A percentile compares a stretch with the other conserved stretches of the same genome.
phyloP scores from a whole-genome alignment of 2,329 filamentous ascomycete genomes.

The Neocatenulostroma microsporum region DNA sequence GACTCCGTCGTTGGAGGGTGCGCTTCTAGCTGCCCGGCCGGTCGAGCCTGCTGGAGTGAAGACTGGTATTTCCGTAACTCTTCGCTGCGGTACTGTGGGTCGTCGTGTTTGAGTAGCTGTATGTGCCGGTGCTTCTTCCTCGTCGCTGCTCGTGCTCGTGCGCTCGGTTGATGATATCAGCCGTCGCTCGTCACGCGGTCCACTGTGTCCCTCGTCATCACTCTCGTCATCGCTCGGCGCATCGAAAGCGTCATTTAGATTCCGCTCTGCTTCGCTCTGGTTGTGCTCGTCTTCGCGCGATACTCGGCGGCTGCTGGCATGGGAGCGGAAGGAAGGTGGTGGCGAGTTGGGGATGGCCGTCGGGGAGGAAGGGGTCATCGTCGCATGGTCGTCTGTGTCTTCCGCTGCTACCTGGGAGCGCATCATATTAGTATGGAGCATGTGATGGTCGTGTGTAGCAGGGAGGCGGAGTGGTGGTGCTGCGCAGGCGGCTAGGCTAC shows the following conservation, averaged over 20 bases:
- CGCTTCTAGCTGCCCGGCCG: no score
- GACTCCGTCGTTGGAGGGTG: slow-evolving; percentile 76
- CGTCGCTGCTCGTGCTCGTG: not conserved
- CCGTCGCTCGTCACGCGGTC: slow-evolving; percentile 74
- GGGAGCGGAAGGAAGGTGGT: slow-evolving; percentile 79
- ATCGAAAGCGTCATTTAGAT: slow-evolving; percentile 90
- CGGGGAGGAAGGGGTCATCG: slow-evolving; percentile 23
- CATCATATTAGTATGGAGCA: slow-evolving; percentile 14
- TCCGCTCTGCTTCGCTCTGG: slow-evolving; percentile 59
- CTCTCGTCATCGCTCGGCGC: slow-evolving; percentile 55
- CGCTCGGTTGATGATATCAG: slow-evolving; percentile 58
- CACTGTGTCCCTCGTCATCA: slow-evolving; percentile 59
- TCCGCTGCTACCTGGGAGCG: slow-evolving; percentile 30
- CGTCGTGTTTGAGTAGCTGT: slow-evolving; percentile 3
- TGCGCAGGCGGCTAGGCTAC: slow-evolving; percentile 1
- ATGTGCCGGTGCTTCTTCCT: not conserved
- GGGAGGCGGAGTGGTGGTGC: slow-evolving; percentile 1
- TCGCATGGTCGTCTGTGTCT: slow-evolving; percentile 34
- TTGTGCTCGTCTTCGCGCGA: slow-evolving; percentile 44
- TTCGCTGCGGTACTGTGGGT: slow-evolving; percentile 17
- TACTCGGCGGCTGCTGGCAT: slow-evolving; percentile 60
- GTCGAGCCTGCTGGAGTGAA: slow-evolving; percentile 32
- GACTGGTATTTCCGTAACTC: slow-evolving; percentile 48
- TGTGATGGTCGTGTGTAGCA: slow-evolving; percentile 1
- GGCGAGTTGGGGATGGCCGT: slow-evolving; percentile 41